Evolutionary conservation across 768 basidiomycete genomes (phyloP).

Genomic region (Naganishia randhawae): DNA sequence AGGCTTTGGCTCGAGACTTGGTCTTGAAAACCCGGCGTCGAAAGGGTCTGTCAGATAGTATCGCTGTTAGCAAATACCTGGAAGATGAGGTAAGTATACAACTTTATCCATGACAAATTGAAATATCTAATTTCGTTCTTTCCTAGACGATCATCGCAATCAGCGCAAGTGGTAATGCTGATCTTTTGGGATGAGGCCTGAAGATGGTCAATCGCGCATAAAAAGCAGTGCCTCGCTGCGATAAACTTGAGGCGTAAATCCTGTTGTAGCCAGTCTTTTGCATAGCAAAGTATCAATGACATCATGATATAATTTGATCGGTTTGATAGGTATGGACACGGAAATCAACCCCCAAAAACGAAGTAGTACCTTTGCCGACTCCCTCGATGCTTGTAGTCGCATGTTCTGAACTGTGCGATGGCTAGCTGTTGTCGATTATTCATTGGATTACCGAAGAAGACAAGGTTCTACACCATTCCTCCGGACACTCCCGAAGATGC

Average conservation of each 20-base stretch:
- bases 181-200: conserved; percentile 63
- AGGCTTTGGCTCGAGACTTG: conserved; percentile 87
- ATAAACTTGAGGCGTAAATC: not conserved
- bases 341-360: too few species aligned
- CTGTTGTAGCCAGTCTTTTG: conserved; percentile 16
- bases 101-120: not conserved
- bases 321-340: not conserved
- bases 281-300: not conserved
- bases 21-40: conserved; percentile 93
- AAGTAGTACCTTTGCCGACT: too few species aligned
- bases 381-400: too few species aligned
- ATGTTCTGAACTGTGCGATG: too few species aligned
- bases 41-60: conserved; percentile 94
- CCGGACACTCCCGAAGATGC: too few species aligned
- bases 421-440: too few species aligned
- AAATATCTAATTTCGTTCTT: not conserved
- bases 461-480: too few species aligned
- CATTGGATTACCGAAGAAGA: too few species aligned
- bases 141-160: conserved; percentile 68
- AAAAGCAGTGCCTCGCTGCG: conserved; percentile 17
- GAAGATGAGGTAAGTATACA: conserved; percentile 76
- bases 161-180: conserved; percentile 92
- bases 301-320: not conserved
- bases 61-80: conserved; percentile 93
- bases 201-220: not conserved